Base-by-base conservation (phyloP, 106 monocot genomes). In the Allium cepa region DNA sequence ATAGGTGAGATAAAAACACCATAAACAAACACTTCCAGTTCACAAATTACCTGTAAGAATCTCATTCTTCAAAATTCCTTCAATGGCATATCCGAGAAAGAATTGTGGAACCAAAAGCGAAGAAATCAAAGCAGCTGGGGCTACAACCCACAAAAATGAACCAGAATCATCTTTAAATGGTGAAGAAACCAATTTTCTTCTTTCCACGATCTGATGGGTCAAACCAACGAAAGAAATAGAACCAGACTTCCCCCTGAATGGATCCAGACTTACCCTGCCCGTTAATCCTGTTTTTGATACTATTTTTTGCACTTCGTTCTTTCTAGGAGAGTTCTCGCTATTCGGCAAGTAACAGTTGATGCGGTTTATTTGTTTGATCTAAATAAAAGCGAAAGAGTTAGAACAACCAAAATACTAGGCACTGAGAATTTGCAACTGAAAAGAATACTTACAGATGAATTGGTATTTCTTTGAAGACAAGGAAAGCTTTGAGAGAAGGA, bases 31-130 rank as follows among this genome's bases (percentile, higher is more conserved):
- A 36, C 36, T 36, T 5, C 36, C 0, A 36, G 36, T 36, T 36
- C 36, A 36, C 36, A 67, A 53, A 12, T 27, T 52, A 86, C 87
- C 87, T 83, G 76, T 67, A 49, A 88, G 74, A 16, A 84, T 72
- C 56, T 77, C 82, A 74, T 88, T 72, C 59, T 57, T 60, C 9
- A 88, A 4, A 61, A 77, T 17, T 8, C 28, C 73, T 72, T 83
- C 90, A 26, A 86, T 66, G 13, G 55, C 55, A 68, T 63, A 64
- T 1, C 80, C 69, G 26, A 90, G 45, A 49, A 86, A 80, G 26
- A 90, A 68, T 28, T 90, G 86, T 1, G 90, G 90, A 17, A 90
- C 66, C 58, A 90, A 14, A 14, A 86, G 72, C 9, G 90, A 86
- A 1, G 80, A 78, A 17, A 90, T 73, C 75, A 90, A 71, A 1